phyloP scores from a whole-genome alignment of 768 basidiomycete species.

The Rhodotorula graminis region DNA sequence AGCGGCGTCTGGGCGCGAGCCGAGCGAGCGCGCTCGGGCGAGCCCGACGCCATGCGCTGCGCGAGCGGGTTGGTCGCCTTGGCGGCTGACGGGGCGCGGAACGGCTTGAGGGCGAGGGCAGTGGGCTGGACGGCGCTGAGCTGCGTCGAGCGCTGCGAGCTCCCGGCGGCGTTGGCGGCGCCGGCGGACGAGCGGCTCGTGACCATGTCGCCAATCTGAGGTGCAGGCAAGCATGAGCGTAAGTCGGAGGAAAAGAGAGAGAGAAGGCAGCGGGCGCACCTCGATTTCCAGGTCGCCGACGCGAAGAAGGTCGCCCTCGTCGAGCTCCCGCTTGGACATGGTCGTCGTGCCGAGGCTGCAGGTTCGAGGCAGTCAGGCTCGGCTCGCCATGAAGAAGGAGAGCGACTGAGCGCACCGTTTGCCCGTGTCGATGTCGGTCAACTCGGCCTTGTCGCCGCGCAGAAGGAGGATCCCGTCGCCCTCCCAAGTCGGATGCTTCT shows the following conservation, averaged over 20 bases:
- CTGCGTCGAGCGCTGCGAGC: background rate
- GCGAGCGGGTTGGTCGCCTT: constrained; percentile 5
- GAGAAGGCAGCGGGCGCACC: background rate
- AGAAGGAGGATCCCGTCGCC: constrained; percentile 49
- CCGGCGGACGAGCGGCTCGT: too few relatives aligned
- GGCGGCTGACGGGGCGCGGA: background rate
- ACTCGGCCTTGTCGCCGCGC: constrained; percentile 28
- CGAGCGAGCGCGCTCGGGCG: background rate
- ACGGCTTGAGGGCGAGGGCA: background rate
- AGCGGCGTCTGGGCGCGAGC: background rate
- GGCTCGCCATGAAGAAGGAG: too few relatives aligned
- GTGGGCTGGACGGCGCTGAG: background rate
- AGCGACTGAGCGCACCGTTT: constrained; percentile 29
- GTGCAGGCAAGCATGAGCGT: too few relatives aligned
- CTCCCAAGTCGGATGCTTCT: constrained; percentile 83
- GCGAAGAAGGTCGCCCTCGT: constrained; percentile 36
- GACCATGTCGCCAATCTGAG: too few relatives aligned
- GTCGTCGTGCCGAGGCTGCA: background rate
- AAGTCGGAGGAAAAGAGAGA: too few relatives aligned
- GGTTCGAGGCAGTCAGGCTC: background rate
- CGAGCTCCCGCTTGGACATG: background rate
- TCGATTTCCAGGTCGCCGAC: constrained; percentile 43
- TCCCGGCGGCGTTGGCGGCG: too few relatives aligned
- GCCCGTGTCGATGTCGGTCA: constrained; percentile 37
- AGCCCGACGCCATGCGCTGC: background rate